phyloP scores from a whole-genome alignment of 2,329 filamentous ascomycete species.

The Helotiales sp. region DNA sequence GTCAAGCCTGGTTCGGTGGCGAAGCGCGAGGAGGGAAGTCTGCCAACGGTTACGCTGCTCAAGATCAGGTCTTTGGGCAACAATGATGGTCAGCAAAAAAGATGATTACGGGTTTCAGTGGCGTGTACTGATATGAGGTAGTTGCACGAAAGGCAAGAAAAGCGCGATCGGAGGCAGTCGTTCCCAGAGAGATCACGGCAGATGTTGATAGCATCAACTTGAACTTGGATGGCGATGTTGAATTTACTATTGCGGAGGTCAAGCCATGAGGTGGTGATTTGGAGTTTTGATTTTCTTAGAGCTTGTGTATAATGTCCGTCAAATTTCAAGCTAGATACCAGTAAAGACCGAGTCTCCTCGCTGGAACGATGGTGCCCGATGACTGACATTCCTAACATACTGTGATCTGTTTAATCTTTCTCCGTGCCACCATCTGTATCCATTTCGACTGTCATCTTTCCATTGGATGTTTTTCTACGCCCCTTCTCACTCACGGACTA shows the following conservation, averaged over 20 bases:
- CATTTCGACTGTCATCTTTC: no score
- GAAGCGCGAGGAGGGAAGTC: background rate
- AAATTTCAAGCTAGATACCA: background rate
- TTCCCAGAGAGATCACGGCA: background rate
- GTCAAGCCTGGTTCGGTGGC: slow-evolving; percentile 14
- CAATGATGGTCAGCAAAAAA: background rate
- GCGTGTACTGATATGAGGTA: background rate
- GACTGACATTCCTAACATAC: no score
- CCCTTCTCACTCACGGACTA: no score
- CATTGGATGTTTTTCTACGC: no score
- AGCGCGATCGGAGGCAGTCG: background rate
- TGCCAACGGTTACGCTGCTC: slow-evolving; percentile 2
- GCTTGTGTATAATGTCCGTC: background rate
- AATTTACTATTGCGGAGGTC: slow-evolving; percentile 9
- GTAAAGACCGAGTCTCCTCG: background rate
- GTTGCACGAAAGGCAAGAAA: slow-evolving; percentile 1
- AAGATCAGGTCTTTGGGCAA: slow-evolving; percentile 6
- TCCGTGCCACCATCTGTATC: no score
- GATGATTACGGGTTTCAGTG: background rate
- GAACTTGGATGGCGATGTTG: slow-evolving; percentile 8
- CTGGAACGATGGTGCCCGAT: no score
- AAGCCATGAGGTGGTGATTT: background rate
- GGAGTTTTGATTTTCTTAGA: background rate
- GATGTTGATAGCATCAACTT: slow-evolving; percentile 7
- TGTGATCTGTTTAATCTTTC: no score